Evolutionary conservation across 331 rosid genomes (phyloP), one percentile per base, ranked within the genome.

Genomic region (Stylosanthes scabra): DNA sequence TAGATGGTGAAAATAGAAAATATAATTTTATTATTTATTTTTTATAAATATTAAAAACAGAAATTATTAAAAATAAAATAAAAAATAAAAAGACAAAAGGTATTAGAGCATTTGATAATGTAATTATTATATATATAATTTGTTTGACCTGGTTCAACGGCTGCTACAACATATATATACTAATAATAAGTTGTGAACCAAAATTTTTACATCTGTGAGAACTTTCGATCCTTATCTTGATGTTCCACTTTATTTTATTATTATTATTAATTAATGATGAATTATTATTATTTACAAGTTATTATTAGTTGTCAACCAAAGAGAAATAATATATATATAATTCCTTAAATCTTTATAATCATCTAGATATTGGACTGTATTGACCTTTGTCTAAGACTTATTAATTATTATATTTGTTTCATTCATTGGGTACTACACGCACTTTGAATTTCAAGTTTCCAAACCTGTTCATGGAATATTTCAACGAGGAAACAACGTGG

Each of bases 281-380:
- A 64, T 63, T 14, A 78, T 78, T 34, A 70, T 20, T 20, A 20
- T 20, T 20, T 20, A 78, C 27, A 76, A 10, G 40, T 59, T 20
- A 20, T 20, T 66, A 58, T 84, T 76, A 80, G 75, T 78, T 72
- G 87, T 78, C 60, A 72, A 14, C 56, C 11, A 70, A 9, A n/a
- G 5, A 29, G 49, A 16, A 47, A 46, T 20, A 20, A 20, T 20
- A 20, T 20, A 20, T 59, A 69, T 62, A 20, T 20, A 20, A 20
- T 44, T 8, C 42, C 42, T 31, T 16, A 64, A 63, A 60, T 59
- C 72, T 44, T 27, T 64, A 54, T 52, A 69, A 54, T 58, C 41
- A 50, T 70, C 72, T 65, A 75, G 77, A 49, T 80, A 82, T 69
- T 68, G 61, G 77, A 82, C 83, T 80, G 28, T 74, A 79, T 80